Base-by-base conservation (phyloP, 805 yeast genomes). In the Ogataea siamensis region DNA sequence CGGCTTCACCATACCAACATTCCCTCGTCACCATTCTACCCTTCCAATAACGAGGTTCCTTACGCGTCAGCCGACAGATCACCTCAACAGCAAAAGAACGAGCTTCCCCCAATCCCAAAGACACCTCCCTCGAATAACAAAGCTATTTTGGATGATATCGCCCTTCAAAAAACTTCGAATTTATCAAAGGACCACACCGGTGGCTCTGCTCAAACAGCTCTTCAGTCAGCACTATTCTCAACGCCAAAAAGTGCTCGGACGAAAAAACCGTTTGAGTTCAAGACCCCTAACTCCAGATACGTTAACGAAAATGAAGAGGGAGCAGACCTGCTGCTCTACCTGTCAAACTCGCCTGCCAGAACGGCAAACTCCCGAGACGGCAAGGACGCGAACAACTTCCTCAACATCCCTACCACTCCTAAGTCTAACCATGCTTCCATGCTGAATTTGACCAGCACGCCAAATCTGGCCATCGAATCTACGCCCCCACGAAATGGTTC, bases 321-420 rank as follows among this genome's bases (percentile, higher is more conserved):
- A 10, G 95, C 94, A 1, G 91, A 83, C 57, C 63, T 87, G 44
- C 70, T 87, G 45, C 74, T 87, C 76, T 87, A 76, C 59, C 66
- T 87, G 49, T 94, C 95, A 2, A 83, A 89, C 5, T 83, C 93
- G 7, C 95, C 95, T 1, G 62, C 62, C 1, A 48, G 60, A 38
- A 51, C 58, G 1, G 28, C 48, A 1, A 34, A 43, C 9, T 76
- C 85, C 4, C 38, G 37, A 23, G 55, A 51, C 5, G 28, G 41
- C 10, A 51, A 44, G 27, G 54, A 50, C 12, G 34, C 32, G 19
- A 40, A 25, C 31, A 26, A 33, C 10, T 43, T 42, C 15, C 37
- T 52, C 29, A 47, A 45, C 34, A 49, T 56, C 11, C 60, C 62
- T 16, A 53, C 61, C 8, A 58, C 62, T 5, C 63, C 62, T 18